A percentile compares a stretch with the other conserved stretches of the same genome.
Conservation (phyloP, 2,329 filamentous ascomycete genomes). For the Pyrenophora teres region DNA sequence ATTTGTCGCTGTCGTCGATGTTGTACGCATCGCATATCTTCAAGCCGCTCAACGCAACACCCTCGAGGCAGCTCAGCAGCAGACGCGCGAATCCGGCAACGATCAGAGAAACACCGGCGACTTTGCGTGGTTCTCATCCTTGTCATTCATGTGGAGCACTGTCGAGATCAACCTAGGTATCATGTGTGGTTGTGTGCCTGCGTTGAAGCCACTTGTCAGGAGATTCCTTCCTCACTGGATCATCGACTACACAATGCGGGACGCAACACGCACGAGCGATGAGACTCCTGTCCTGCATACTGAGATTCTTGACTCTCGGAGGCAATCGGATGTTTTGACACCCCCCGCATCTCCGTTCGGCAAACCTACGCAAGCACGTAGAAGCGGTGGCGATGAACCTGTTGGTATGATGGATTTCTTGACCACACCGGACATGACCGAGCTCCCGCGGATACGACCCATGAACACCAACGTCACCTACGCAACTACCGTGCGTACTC, state of each 20-base stretch:
- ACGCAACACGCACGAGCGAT: slow-evolving; percentile 38
- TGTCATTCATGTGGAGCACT: slow-evolving; percentile 91
- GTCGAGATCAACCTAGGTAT: slow-evolving; percentile 91
- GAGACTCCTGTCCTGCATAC: slow-evolving; percentile 30
- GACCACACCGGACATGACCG: slow-evolving; percentile 53
- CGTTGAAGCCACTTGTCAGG: slow-evolving; percentile 81
- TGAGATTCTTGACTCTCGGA: slow-evolving; percentile 28
- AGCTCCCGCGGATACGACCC: slow-evolving; percentile 42
- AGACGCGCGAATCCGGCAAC: slow-evolving; percentile 28
- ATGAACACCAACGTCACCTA: slow-evolving; percentile 43
- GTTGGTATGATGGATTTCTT: slow-evolving; percentile 61
- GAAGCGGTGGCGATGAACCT: slow-evolving; percentile 28
- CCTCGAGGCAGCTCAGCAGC: slow-evolving; percentile 48
- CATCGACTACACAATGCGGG: slow-evolving; percentile 50
- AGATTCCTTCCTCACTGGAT: slow-evolving; percentile 62
- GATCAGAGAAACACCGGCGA: slow-evolving; percentile 53
- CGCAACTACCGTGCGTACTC: slow-evolving; percentile 31
- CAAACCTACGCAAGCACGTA: slow-evolving; percentile 28
- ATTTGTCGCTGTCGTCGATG: slow-evolving; percentile 86
- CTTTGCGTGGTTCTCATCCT: slow-evolving; percentile 72
- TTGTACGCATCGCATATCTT: slow-evolving; percentile 86
- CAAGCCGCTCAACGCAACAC: slow-evolving; percentile 67
- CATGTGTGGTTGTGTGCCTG: slow-evolving; percentile 89
- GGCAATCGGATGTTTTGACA: slow-evolving; percentile 26
- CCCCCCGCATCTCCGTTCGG: slow-evolving; percentile 31